phyloP scores from a whole-genome alignment of 2,329 filamentous ascomycete species.

The Aschersonia sp. region DNA sequence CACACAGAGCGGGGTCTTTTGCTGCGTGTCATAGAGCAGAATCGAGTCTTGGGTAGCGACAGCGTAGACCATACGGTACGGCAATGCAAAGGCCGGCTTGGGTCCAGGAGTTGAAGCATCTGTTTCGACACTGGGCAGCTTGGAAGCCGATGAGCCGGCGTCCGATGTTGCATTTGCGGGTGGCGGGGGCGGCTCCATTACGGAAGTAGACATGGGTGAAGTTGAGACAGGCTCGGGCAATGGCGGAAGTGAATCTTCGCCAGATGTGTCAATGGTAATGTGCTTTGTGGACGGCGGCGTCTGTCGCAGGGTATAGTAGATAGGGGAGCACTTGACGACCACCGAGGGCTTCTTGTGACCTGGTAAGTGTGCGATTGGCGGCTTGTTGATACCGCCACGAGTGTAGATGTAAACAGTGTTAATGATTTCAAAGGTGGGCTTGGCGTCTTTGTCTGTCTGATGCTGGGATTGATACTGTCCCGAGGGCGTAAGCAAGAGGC shows the following conservation, averaged over 20 bases:
- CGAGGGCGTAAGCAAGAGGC: constrained; percentile 82
- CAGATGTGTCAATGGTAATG: constrained; percentile 87
- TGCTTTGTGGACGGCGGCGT: constrained; percentile 58
- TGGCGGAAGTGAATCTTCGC: constrained; percentile 68
- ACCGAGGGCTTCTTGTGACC: constrained; percentile 98
- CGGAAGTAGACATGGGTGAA: constrained; percentile 39
- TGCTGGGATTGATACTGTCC: constrained; percentile 85
- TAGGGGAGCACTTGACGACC: constrained; percentile 83
- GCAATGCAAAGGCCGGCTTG: constrained; percentile 63
- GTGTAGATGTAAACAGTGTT: constrained; percentile 99
- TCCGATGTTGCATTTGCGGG: constrained; percentile 38
- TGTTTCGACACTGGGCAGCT: constrained; percentile 26
- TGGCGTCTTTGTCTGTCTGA: constrained; percentile 48
- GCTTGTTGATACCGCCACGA: constrained; percentile 88
- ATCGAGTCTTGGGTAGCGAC: constrained; percentile 95
- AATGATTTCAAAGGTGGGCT: constrained; percentile 69
- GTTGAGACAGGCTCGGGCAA: constrained; percentile 70
- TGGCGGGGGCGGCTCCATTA: constrained; percentile 73
- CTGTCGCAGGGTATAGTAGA: constrained; percentile 71
- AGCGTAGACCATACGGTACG: constrained; percentile 90
- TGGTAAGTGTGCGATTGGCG: constrained; percentile 84
- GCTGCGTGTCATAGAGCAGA: constrained; percentile 90
- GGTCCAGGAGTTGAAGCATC: constrained; percentile 39
- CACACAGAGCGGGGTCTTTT: constrained; percentile 81
- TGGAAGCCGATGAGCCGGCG: constrained; percentile 35